Base-by-base conservation (phyloP, 2,329 filamentous ascomycete species). In the Hymenoscyphus linearis region DNA sequence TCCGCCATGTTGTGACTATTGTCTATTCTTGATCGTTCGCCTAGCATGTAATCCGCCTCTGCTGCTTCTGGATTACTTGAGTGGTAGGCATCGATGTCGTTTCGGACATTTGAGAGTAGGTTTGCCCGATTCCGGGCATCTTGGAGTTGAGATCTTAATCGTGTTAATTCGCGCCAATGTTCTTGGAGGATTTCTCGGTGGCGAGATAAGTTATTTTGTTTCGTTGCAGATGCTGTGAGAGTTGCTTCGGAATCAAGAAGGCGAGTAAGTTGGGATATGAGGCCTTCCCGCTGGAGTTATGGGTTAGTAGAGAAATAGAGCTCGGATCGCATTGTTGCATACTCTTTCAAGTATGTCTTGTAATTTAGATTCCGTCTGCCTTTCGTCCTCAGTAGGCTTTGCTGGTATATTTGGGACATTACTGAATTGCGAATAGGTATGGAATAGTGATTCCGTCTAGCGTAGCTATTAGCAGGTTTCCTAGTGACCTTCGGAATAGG, bases 11-110 rank as follows among this genome's bases (percentile, higher is more conserved):
- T 89, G 76, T 98, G 89, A 71, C 90, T 96, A 73, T 91, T 88
- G 73, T 99, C 95, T 72, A 99, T 85, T 66, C 90, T 85, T 64
- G 81, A 79, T 57, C 95, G 84, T 81, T 99, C 95, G 69, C 90
- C 89, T 31, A 99, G 83, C 93, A 99, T 97, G 79, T 98, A 99
- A 64, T 99, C 93, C 54, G 91, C 91, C 77, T 98, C 95, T 59
- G 88, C 89, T 2, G 86, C 86, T 68, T 85, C 89, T 9, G 91
- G 90, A 73, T 96, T 95, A 60, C 85, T 85, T 56, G 88, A 85
- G 59, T 89, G 90, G 78, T 96, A 97, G 59, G 91, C 87, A 74
- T 91, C 84, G 75, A 98, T 98, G 74, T 99, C 95, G 70, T 89
- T 89, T 65, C 91, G 90, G 55, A 99, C 92, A 71, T 91, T 95